Evolutionary conservation across 768 basidiomycete species (phyloP).

Genomic region (Lactarius quietus): DNA sequence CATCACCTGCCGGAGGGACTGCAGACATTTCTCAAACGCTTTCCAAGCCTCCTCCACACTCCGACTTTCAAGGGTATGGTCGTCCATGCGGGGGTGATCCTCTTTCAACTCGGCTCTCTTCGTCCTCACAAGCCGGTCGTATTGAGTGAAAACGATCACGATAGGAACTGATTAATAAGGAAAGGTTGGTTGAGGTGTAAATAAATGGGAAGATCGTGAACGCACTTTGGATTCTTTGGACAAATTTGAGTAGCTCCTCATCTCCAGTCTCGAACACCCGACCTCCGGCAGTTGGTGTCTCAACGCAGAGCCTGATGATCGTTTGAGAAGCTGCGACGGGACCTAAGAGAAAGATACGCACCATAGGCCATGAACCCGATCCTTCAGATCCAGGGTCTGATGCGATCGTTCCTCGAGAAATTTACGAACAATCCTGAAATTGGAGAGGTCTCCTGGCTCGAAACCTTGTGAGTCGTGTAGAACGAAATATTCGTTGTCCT

Average conservation of each 20-base stretch:
- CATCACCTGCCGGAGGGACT: not conserved
- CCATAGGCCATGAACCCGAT: not conserved
- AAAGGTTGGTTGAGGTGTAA: not conserved
- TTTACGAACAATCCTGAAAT: not conserved
- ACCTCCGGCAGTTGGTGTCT: not conserved
- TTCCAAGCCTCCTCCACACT: not conserved
- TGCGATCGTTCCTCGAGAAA: not conserved
- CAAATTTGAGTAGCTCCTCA: not conserved
- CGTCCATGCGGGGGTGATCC: not conserved
- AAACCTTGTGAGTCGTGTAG: not conserved
- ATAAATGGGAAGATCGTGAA: not conserved
- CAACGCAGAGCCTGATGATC: slow-evolving; percentile 32
- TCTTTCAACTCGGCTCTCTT: not conserved
- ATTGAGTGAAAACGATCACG: not conserved
- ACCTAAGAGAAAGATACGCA: not conserved
- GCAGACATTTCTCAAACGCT: not conserved
- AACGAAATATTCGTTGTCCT: not conserved
- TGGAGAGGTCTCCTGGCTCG: not conserved
- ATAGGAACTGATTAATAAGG: not conserved
- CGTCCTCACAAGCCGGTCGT: not conserved
- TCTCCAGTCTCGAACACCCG: not conserved
- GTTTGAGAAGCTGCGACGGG: not conserved
- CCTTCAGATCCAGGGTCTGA: not conserved
- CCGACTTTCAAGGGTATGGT: not conserved
- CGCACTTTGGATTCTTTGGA: not conserved